Base-by-base conservation (phyloP, 1,139 yeast species). In the Pneumocystis oryctolagi region DNA sequence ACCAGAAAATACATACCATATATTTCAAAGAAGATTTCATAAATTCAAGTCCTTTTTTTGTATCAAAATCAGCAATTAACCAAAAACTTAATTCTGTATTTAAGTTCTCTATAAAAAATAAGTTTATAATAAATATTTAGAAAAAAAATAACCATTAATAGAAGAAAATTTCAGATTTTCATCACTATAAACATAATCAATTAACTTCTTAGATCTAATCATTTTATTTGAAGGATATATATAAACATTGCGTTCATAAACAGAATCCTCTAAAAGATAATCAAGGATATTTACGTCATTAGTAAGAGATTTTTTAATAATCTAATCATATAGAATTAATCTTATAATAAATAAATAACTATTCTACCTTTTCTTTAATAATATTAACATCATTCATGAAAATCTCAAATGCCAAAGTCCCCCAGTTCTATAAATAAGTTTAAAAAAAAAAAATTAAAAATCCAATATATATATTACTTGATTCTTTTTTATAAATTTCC, bases 31-130 rank as follows among this genome's bases (percentile, higher is more conserved):
- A 68, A 39, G 75, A 75, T 12, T 72, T 65, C 14, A 83, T 70
- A 69, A 84, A 89, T 1, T 72, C 67, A 20, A 78, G 63, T 18
- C 79, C 72, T 1, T 68, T 65, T 1, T 66, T 61, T 2, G 76
- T 70, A 18, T 75, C 73, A 62, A 83, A 77, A 68, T 83, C 82
- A 16, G 88, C 89, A 62, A 82, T 73, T 14, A 85, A 67, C 79
- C 87, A 83, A 18, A 83, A 67, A 18, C 62, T 55, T 39, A 0
- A 84, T 76, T 0, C 68, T 65, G 47, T 60, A 62, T 20, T 57
- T 57, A 16, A 64, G 66, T 30, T 62, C 61, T 35, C 60, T 65
- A 30, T 62, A 64, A 14, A 62, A 61, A 12, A 57, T 60, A n/a
- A 53, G 42, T 6, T 40, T 30, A 18, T 25, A 63, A 18, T 59